Percentiles rank a stretch among this genome's conserved stretches.
phyloP scores from a whole-genome alignment of 2,329 filamentous ascomycete species.

The Epichloe typhina region DNA sequence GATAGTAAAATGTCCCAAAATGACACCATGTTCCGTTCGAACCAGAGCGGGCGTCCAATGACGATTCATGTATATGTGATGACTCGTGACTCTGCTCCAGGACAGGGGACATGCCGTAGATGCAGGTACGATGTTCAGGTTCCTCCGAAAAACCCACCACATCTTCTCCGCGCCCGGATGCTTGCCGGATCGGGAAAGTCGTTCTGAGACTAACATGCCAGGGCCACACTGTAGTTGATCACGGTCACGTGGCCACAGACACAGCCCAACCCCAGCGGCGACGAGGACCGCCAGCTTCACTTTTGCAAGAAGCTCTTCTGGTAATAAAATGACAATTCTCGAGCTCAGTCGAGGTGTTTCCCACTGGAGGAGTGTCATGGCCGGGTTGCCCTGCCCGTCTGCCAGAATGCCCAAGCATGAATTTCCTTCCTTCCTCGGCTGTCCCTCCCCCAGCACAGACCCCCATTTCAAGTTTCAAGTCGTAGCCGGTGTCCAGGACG shows the following conservation, averaged over 20 bases:
- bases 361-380: too few species aligned
- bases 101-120: not conserved
- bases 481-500: not conserved
- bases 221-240: not conserved
- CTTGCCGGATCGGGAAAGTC: not conserved
- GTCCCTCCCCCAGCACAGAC: not conserved
- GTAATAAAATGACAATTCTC: too few species aligned
- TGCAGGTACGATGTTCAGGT: not conserved
- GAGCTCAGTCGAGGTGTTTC: not conserved
- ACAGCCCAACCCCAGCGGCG: not conserved
- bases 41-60: not conserved
- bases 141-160: not conserved
- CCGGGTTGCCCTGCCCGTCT: too few species aligned
- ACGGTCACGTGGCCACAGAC: not conserved
- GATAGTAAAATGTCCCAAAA: slow-evolving; percentile 2
- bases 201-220: not conserved
- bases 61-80: not conserved
- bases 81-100: not conserved
- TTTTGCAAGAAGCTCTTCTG: not conserved
- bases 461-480: not conserved
- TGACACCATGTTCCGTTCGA: not conserved
- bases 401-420: too few species aligned
- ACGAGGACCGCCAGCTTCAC: not conserved
- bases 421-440: too few species aligned
- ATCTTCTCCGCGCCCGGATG: not conserved